Conservation (phyloP, 257 asterid species). For the Hygrophila difformis region DNA sequence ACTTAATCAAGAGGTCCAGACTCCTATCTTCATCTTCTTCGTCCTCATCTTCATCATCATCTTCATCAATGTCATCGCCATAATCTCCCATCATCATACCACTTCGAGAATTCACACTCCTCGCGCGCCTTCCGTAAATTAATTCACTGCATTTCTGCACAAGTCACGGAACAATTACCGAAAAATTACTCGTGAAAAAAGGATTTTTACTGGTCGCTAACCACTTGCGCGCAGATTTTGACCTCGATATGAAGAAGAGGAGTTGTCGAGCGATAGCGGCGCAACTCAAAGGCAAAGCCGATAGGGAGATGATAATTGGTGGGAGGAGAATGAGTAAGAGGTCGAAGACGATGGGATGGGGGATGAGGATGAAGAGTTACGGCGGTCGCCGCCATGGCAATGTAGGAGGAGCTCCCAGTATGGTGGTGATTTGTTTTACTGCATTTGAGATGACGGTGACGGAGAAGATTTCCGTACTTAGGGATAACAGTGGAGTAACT, state of each 20-base stretch:
- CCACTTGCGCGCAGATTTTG: not conserved
- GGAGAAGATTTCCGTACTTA: not conserved
- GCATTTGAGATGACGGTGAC: slow-evolving; percentile 3
- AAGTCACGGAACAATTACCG: slow-evolving; percentile 8
- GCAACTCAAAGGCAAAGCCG: slow-evolving; percentile 14
- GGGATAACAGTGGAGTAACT: no score
- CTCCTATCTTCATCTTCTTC: slow-evolving; percentile 86
- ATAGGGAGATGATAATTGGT: slow-evolving; percentile 9
- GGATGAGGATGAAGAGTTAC: slow-evolving; percentile 20
- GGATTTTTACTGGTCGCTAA: no score
- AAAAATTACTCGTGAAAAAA: no score
- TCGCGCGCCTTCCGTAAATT: slow-evolving; percentile 24
- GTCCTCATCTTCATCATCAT: slow-evolving; percentile 50
- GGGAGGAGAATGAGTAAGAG: slow-evolving; percentile 2
- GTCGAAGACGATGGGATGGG: slow-evolving; percentile 8
- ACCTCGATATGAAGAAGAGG: slow-evolving; percentile 25
- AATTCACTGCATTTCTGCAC: slow-evolving; percentile 30
- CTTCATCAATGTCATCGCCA: slow-evolving; percentile 39
- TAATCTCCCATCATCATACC: slow-evolving; percentile 47
- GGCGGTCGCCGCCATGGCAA: slow-evolving; percentile 41
- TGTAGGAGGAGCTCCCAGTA: slow-evolving; percentile 10
- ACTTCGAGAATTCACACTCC: slow-evolving; percentile 37
- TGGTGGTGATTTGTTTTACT: slow-evolving; percentile 5
- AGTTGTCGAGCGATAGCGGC: slow-evolving; percentile 14
- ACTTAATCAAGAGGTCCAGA: slow-evolving; percentile 73